phyloP scores from a whole-genome alignment of 108 stramenopile species.

The Schizochytrium sp. region DNA sequence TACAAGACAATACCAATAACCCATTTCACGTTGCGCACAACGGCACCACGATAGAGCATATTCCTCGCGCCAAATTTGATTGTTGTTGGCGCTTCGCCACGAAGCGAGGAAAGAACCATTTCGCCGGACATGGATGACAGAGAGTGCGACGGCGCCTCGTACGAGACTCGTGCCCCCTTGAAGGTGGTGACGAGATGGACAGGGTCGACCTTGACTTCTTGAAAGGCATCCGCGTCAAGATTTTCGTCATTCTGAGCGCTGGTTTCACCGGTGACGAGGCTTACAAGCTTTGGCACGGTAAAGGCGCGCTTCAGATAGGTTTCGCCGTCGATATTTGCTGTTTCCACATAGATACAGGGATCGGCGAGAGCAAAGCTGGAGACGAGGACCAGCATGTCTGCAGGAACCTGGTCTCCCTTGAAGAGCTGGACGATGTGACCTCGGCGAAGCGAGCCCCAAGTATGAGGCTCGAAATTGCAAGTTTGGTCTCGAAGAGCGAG shows the following conservation, averaged over 20 bases:
- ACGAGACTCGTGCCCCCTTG: neutral
- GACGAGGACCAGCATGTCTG: constrained; percentile 79
- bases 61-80: constrained; percentile 34
- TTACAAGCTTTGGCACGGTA: neutral
- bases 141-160: neutral
- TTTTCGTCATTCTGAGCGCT: neutral
- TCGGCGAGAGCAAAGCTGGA: constrained; percentile 59
- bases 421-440: constrained; percentile 76
- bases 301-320: constrained; percentile 78
- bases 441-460: constrained; percentile 56
- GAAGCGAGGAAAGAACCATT: neutral
- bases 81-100: no score
- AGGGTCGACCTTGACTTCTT: neutral
- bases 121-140: neutral
- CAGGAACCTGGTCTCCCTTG: constrained; percentile 84
- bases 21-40: constrained; percentile 89
- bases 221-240: neutral
- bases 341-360: constrained; percentile 75
- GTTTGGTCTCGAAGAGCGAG: neutral
- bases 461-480: neutral
- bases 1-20: constrained; percentile 82
- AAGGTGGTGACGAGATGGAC: neutral
- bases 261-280: neutral
- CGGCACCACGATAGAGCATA: constrained; percentile 77
- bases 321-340: constrained; percentile 90